Base-by-base conservation (phyloP, 2,329 filamentous ascomycete genomes). In the Sclerotinia sclerotiorum region DNA sequence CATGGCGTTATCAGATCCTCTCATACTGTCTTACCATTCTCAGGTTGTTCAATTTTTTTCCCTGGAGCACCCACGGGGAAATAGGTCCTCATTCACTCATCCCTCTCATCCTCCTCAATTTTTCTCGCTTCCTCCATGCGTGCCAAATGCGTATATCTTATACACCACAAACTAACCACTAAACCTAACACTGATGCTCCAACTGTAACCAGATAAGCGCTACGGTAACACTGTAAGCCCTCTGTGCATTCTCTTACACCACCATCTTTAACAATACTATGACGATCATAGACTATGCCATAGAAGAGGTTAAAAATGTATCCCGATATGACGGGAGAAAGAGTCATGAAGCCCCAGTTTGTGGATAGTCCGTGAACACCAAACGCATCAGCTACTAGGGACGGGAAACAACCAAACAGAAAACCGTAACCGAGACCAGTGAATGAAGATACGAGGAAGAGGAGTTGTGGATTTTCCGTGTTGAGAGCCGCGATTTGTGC, bases 281-380 rank as follows among this genome's bases (percentile, higher is more conserved):
- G 93, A 11, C 82, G 81, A 77, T 99, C 95, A 74, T 93, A 96
- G 0, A 97, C 88, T 21, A 79, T 81, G 61, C 95, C 95, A 77
- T 98, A 99, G 69, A 95, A 88, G 1, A 97, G 81, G 77, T 98
- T 99, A 84, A 97, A 98, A 29, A 97, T 79, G 74, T 98, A 97
- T 62, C 93, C 94, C 11, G 90, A 93, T 39, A 97, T 80, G 3
- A 97, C 92, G 0, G 94, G 94, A 3, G 92, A 90, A 60, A 97
- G 82, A 0, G 93, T 97, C 88, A 99, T 96, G 74, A 91, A 90
- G 19, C 95, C 95, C 94, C 95, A 99, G 76, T 98, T 99, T 77
- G 97, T 92, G 67, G 90, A 93, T 58, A 99, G 83, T 1, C 94
- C 94, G 70, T 90, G 86, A 35, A 97, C 90, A 10, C 95, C 95